Conservation (phyloP, 805 yeast genomes). For the Myxozyma geophila region DNA sequence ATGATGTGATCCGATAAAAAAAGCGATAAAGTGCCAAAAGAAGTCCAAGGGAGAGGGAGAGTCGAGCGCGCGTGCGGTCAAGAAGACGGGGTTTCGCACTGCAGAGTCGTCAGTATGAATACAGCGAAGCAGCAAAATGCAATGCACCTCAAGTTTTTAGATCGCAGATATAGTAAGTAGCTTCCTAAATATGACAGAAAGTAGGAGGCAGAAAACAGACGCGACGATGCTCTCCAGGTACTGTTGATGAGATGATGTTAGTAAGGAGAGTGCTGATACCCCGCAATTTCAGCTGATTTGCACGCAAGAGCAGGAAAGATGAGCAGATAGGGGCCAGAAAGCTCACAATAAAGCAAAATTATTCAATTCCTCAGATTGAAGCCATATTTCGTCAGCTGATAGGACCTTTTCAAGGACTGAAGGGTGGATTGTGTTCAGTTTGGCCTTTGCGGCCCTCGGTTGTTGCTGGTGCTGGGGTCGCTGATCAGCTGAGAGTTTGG, state of each 20-base stretch:
- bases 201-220: conserved; percentile 4
- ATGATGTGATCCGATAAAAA: conserved; percentile 7
- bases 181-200: not conserved
- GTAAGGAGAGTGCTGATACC: conserved; percentile 1
- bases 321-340: not conserved
- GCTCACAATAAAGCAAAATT: conserved; percentile 16
- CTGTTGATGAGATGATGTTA: conserved; percentile 1
- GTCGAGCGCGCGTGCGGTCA: conserved; percentile 5
- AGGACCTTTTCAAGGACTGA: not conserved
- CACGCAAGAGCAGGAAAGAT: not conserved
- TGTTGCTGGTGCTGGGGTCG: not conserved
- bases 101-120: not conserved
- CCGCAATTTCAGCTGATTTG: conserved; percentile 3
- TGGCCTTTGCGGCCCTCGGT: not conserved
- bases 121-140: not conserved
- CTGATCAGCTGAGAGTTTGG: not conserved
- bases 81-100: conserved; percentile 12
- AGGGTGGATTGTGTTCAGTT: not conserved
- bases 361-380: conserved; percentile 11
- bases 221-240: conserved; percentile 13
- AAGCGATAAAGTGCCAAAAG: conserved; percentile 23
- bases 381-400: conserved; percentile 2
- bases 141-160: not conserved
- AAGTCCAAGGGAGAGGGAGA: conserved; percentile 10
- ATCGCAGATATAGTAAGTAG: not conserved